Conservation (phyloP, 2,329 filamentous ascomycete genomes). For the Calonectria pteridis region DNA sequence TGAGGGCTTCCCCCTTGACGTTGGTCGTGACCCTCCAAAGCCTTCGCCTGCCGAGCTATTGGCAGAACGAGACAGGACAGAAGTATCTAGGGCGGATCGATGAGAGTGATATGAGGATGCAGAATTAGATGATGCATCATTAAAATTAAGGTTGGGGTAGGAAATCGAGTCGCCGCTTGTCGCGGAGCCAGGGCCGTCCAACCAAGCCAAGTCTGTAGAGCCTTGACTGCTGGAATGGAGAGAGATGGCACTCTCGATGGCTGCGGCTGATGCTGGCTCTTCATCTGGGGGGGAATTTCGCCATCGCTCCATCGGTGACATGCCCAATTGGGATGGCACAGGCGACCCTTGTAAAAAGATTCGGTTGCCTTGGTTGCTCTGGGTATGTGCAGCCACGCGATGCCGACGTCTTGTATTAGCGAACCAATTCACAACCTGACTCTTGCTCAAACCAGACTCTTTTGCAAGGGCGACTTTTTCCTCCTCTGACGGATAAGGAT, state of each 20-base stretch:
- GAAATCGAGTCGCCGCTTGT: conserved; percentile 47
- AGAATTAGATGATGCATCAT: conserved; percentile 44
- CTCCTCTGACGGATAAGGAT: conserved; percentile 62
- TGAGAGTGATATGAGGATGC: conserved; percentile 45
- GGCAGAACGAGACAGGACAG: conserved; percentile 36
- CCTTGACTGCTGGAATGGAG: conserved; percentile 29
- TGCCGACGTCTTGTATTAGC: conserved; percentile 63
- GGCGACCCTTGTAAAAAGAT: conserved; percentile 56
- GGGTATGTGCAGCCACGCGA: conserved; percentile 50
- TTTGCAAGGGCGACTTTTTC: conserved; percentile 55
- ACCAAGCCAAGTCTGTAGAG: conserved; percentile 33
- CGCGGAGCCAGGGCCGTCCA: conserved; percentile 48
- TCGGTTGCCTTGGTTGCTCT: conserved; percentile 39
- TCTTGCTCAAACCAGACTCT: conserved; percentile 59
- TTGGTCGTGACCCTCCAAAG: conserved; percentile 19
- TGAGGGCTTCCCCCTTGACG: conserved; percentile 24
- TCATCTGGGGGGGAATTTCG: conserved; percentile 58
- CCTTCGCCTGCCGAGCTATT: conserved; percentile 39
- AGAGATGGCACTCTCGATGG: conserved; percentile 52
- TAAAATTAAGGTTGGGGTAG: conserved; percentile 32
- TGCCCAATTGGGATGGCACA: conserved; percentile 52
- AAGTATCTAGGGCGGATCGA: conserved; percentile 28
- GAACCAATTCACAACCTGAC: conserved; percentile 63
- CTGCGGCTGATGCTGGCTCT: conserved; percentile 55
- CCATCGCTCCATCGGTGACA: conserved; percentile 62